phyloP scores from a whole-genome alignment of 345 rosid species.

The Populus tremula region DNA sequence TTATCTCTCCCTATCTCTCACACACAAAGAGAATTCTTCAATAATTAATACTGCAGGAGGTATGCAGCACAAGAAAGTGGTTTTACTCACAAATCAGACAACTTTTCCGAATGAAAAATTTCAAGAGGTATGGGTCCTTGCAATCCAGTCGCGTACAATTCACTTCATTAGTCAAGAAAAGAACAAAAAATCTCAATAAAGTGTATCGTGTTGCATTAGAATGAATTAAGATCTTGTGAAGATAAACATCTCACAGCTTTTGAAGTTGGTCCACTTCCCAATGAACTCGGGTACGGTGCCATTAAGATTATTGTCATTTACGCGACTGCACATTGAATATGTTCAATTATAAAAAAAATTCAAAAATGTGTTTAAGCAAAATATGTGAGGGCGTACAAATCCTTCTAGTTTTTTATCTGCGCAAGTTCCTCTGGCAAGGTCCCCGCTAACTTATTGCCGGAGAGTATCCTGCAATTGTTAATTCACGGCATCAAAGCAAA shows the following conservation, averaged over 20 bases:
- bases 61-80: neutral
- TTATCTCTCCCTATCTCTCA: no score
- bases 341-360: neutral
- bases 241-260: conserved; percentile 11
- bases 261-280: conserved; percentile 6
- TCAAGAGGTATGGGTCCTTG: conserved; percentile 1
- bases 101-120: neutral
- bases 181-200: neutral
- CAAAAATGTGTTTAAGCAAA: neutral
- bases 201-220: neutral
- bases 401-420: neutral
- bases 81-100: neutral
- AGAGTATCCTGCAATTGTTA: no score
- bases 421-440: no score
- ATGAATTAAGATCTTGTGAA: neutral
- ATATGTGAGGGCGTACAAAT: neutral
- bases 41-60: neutral
- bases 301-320: conserved; percentile 15
- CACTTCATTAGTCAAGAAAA: neutral
- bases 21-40: no score
- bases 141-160: neutral
- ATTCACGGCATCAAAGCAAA: no score
- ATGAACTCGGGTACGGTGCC: conserved; percentile 23
- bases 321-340: conserved; percentile 15
- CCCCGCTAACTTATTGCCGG: no score